A percentile compares a stretch with the other conserved stretches of the same genome.
Conservation (phyloP, 495 filamentous ascomycete genomes). For the Collariella sp. region DNA sequence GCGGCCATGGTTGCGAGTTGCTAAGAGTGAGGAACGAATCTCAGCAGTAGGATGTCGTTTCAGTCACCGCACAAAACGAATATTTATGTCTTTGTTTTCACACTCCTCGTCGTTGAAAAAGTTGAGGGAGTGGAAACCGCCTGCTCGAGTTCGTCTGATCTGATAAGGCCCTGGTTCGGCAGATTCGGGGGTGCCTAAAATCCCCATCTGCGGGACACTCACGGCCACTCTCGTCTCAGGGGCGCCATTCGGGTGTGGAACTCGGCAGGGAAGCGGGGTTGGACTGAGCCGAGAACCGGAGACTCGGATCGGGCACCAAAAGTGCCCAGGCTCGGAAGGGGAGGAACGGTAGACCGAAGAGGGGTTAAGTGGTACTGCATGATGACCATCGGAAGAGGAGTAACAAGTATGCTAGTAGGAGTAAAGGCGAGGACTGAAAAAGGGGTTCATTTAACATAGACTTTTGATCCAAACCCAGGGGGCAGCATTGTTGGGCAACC, state of each 20-base stretch:
- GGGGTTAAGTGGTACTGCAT: no score
- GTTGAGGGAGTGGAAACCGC: not conserved
- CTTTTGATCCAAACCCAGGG: no score
- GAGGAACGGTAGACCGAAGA: no score
- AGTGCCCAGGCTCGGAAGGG: no score
- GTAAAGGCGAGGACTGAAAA: no score
- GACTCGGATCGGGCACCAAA: not conserved
- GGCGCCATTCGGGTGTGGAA: not conserved
- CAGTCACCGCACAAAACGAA: not conserved
- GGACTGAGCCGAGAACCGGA: constrained; percentile 8
- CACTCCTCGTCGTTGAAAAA: not conserved
- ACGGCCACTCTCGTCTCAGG: not conserved
- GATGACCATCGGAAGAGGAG: no score
- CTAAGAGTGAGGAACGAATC: constrained; percentile 8
- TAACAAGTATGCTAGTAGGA: no score
- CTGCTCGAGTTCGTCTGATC: constrained; percentile 1
- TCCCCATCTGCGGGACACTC: not conserved
- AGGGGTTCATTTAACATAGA: no score
- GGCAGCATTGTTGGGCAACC: no score
- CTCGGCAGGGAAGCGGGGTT: constrained; percentile 4
- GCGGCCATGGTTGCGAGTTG: constrained; percentile 6
- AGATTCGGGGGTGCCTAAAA: not conserved
- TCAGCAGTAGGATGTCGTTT: not conserved
- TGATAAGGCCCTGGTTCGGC: not conserved
- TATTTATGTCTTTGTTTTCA: not conserved